phyloP scores from a whole-genome alignment of 352 stramenopile species.

The Phytopythium cucurbitacearum region DNA sequence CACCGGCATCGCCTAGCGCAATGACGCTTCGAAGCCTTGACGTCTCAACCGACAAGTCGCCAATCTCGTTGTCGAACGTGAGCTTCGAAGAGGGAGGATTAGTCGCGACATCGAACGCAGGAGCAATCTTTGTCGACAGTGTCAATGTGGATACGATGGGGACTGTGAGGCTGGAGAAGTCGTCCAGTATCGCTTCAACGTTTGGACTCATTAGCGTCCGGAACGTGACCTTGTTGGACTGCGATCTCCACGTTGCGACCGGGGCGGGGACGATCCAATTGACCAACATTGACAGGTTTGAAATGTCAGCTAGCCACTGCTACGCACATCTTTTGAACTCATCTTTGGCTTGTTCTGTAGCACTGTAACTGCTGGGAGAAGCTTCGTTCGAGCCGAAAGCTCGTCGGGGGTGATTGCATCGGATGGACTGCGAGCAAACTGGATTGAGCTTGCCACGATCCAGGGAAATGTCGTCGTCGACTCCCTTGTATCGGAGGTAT shows the following conservation, averaged over 20 bases:
- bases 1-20: conserved; percentile 6
- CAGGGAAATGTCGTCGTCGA: conserved; percentile 38
- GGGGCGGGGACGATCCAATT: conserved; percentile 44
- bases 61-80: conserved; percentile 40
- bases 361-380: conserved; percentile 41
- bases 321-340: background rate
- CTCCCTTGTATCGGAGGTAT: conserved; percentile 32
- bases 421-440: conserved; percentile 43
- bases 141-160: conserved; percentile 35
- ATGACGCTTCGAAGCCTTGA: conserved; percentile 28
- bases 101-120: conserved; percentile 32
- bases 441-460: conserved; percentile 42
- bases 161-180: conserved; percentile 19
- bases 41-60: conserved; percentile 38
- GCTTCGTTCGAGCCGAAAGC: conserved; percentile 39
- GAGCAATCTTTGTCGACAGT: conserved; percentile 42
- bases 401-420: conserved; percentile 43
- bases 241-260: conserved; percentile 43
- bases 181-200: conserved; percentile 29
- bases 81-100: conserved; percentile 29
- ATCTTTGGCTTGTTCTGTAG: conserved; percentile 12
- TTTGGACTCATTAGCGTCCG: conserved; percentile 41
- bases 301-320: background rate
- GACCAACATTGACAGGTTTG: conserved; percentile 24
- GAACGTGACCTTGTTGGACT: conserved; percentile 46